Conservation (phyloP, 805 yeast species). For the Lipomyces mesembrius region DNA sequence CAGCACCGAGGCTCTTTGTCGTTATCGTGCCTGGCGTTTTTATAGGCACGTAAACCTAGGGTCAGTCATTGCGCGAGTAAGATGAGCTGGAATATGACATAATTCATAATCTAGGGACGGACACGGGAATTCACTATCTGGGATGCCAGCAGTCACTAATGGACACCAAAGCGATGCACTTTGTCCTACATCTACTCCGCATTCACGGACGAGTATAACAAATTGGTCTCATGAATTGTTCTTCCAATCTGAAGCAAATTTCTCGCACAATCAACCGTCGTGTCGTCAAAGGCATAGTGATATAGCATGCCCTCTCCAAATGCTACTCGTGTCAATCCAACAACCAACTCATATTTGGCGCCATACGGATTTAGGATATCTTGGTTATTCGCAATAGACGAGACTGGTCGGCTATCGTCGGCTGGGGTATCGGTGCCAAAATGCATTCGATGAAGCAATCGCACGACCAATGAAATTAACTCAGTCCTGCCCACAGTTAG, state of each 20-base stretch:
- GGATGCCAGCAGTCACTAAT: too few relatives aligned
- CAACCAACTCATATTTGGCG: constrained; percentile 38
- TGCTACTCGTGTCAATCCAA: constrained; percentile 42
- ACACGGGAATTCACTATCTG: too few relatives aligned
- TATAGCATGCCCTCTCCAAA: constrained; percentile 25
- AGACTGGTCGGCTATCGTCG: constrained; percentile 13
- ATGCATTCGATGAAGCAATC: constrained; percentile 8
- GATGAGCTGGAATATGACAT: too few relatives aligned
- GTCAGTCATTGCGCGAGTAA: too few relatives aligned
- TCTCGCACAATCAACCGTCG: constrained; percentile 69
- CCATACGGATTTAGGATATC: constrained; percentile 19
- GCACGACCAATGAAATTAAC: constrained; percentile 8
- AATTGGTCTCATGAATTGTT: constrained; percentile 80
- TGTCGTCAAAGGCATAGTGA: constrained; percentile 53
- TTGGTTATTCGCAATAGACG: constrained; percentile 2
- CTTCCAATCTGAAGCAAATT: constrained; percentile 69
- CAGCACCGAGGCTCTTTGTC: too few relatives aligned
- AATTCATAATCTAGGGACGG: too few relatives aligned
- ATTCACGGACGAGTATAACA: constrained; percentile 67
- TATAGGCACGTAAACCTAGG: too few relatives aligned
- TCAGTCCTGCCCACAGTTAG: background rate
- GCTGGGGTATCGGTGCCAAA: constrained; percentile 28
- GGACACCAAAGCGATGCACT: background rate
- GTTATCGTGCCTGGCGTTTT: too few relatives aligned
- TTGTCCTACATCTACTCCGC: background rate